Evolutionary conservation across 2,329 filamentous ascomycete genomes (phyloP).

Genomic region (Pezicula radicicola): DNA sequence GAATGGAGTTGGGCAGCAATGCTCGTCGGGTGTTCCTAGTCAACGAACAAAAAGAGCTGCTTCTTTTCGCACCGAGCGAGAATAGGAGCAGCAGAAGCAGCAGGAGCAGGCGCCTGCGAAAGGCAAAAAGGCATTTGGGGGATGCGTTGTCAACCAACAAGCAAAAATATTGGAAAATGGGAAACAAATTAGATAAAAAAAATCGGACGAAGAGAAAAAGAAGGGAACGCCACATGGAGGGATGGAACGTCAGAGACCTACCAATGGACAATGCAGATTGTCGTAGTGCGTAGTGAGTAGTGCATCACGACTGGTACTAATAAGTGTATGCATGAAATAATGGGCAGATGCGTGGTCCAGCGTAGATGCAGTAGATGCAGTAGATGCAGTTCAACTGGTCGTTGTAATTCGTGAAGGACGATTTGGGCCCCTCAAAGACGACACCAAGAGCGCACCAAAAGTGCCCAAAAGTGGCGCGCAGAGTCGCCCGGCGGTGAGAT

Average conservation of each 20-base stretch:
- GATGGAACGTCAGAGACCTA: too few relatives aligned
- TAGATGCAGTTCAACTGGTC: not conserved
- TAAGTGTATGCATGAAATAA: not conserved
- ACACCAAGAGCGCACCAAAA: not conserved
- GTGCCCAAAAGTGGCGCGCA: not conserved
- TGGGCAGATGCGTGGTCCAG: too few relatives aligned
- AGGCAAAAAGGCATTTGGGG: not conserved
- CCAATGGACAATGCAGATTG: too few relatives aligned
- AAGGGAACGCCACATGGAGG: not conserved
- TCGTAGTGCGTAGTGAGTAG: too few relatives aligned
- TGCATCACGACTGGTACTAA: too few relatives aligned
- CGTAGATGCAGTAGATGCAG: too few relatives aligned
- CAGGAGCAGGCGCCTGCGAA: not conserved
- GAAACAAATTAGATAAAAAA: not conserved
- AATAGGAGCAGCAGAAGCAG: not conserved
- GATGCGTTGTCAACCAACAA: not conserved
- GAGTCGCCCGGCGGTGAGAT: not conserved
- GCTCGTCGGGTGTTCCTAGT: not conserved
- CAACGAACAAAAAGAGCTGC: not conserved
- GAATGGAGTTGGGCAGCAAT: slow-evolving; percentile 2
- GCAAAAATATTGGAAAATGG: not conserved
- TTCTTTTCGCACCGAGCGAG: not conserved
- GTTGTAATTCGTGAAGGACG: not conserved
- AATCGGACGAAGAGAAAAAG: not conserved
- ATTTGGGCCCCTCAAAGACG: too few relatives aligned